A percentile compares a stretch with the other conserved stretches of the same genome.
Evolutionary conservation across 805 yeast species (phyloP).

Genomic region (Kurtzmaniella fragi): DNA sequence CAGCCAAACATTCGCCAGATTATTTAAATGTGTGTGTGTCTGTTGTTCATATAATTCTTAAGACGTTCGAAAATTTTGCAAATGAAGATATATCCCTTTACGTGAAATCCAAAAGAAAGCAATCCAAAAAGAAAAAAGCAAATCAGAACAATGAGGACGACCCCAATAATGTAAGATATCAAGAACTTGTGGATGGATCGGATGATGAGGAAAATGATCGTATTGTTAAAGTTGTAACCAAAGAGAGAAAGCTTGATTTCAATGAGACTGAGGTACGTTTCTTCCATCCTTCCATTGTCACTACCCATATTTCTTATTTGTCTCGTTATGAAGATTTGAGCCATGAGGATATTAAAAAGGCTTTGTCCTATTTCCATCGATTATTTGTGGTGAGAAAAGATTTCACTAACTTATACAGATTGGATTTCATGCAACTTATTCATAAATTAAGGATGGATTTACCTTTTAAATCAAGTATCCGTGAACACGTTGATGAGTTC

Average conservation of each 20-base stretch:
- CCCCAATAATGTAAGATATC: constrained; percentile 16
- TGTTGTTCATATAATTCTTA: constrained; percentile 58
- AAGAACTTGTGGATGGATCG: constrained; percentile 26
- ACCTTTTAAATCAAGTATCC: constrained; percentile 38
- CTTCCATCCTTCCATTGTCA: constrained; percentile 55
- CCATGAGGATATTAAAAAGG: constrained; percentile 54
- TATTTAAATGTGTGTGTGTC: constrained; percentile 60
- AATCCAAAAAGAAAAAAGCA: constrained; percentile 19
- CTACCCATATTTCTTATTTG: constrained; percentile 61
- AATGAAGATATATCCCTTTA: constrained; percentile 48
- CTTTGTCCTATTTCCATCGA: constrained; percentile 66
- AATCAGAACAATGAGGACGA: constrained; percentile 17
- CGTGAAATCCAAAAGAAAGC: constrained; percentile 42
- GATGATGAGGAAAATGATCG: constrained; percentile 31
- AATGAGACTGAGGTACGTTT: constrained; percentile 38
- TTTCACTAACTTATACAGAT: constrained; percentile 51
- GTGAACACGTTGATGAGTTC: constrained; percentile 62
- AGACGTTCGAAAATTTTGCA: constrained; percentile 62
- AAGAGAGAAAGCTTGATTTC: constrained; percentile 46
- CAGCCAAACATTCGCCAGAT: constrained; percentile 57
- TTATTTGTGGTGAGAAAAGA: constrained; percentile 58
- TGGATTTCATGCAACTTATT: constrained; percentile 69
- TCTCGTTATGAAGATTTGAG: constrained; percentile 57
- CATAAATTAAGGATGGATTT: constrained; percentile 45
- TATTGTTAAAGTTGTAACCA: constrained; percentile 30